Conservation (phyloP, 2,329 filamentous ascomycete genomes). For the Meredithiella fracta region DNA sequence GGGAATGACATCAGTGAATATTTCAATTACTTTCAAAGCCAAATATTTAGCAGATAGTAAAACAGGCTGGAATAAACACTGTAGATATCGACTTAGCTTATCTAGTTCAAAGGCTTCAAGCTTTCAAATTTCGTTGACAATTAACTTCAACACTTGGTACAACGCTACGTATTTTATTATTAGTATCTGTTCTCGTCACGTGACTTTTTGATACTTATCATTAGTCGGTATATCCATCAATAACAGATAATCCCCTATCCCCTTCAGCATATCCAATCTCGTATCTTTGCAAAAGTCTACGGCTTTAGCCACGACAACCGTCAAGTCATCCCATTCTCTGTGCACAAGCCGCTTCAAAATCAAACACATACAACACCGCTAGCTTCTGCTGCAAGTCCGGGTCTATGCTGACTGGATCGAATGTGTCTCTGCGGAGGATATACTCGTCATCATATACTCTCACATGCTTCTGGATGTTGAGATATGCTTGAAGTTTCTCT, state of each 20-base stretch:
- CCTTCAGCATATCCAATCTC: slow-evolving; percentile 35
- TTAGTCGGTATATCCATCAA: slow-evolving; percentile 31
- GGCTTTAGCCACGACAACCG: slow-evolving; percentile 39
- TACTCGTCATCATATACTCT: slow-evolving; percentile 33
- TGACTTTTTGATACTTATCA: slow-evolving; percentile 24
- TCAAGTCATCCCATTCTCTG: slow-evolving; percentile 53
- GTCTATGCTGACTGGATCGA: slow-evolving; percentile 13
- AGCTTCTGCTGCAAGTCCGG: slow-evolving; percentile 44
- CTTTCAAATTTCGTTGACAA: slow-evolving; percentile 52
- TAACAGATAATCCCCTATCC: slow-evolving; percentile 50
- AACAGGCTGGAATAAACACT: slow-evolving; percentile 57
- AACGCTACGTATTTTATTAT: slow-evolving; percentile 24
- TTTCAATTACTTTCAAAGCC: slow-evolving; percentile 45
- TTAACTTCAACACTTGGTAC: slow-evolving; percentile 41
- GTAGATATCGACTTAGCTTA: slow-evolving; percentile 59
- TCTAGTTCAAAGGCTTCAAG: slow-evolving; percentile 37
- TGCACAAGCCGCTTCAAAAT: slow-evolving; percentile 58
- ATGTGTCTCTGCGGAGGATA: slow-evolving; percentile 8
- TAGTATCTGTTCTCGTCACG: neutral
- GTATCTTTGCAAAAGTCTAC: slow-evolving; percentile 22
- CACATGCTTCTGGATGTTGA: slow-evolving; percentile 43
- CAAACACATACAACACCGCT: slow-evolving; percentile 52
- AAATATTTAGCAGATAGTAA: slow-evolving; percentile 39
- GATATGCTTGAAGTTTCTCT: slow-evolving; percentile 42
- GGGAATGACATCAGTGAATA: slow-evolving; percentile 38